These are phyloP conservation scores for Nicotiana sylvestris DNA, from an alignment of 257 asterid genomes.

Conservation along the genomic window DNA sequence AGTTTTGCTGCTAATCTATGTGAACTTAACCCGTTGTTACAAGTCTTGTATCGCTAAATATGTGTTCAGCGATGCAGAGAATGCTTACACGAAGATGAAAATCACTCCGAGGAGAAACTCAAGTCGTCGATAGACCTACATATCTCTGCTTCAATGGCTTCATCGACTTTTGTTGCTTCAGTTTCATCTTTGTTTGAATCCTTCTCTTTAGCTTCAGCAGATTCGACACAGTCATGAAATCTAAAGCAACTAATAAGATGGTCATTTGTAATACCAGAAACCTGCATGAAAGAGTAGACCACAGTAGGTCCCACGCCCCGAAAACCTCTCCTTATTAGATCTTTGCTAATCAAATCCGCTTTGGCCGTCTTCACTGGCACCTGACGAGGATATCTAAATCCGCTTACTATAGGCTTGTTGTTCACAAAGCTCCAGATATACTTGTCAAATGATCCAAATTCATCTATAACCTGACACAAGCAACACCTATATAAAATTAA, in stretches of 20 bases:
- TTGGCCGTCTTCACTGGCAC: slow-evolving; percentile 88
- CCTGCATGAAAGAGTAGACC: slow-evolving; percentile 94
- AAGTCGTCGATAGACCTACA: slow-evolving; percentile 24
- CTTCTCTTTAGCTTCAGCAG: slow-evolving; percentile 23
- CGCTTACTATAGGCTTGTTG: slow-evolving; percentile 66
- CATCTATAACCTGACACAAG: slow-evolving; percentile 65
- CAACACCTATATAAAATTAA: slow-evolving; percentile 7
- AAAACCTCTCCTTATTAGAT: slow-evolving; percentile 85
- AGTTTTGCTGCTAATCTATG: background rate
- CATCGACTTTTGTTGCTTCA: slow-evolving; percentile 4
- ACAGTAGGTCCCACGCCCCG: slow-evolving; percentile 97
- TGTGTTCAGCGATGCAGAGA: too few species aligned
- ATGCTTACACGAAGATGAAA: background rate
- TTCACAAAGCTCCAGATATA: slow-evolving; percentile 91
- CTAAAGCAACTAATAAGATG: slow-evolving; percentile 53
- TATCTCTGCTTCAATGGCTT: slow-evolving; percentile 14
- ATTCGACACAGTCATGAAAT: slow-evolving; percentile 31
- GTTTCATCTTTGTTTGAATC: slow-evolving; percentile 1
- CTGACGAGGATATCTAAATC: slow-evolving; percentile 83
- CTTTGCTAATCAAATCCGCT: slow-evolving; percentile 92
- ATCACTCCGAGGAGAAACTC: slow-evolving; percentile 30
- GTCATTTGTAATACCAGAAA: slow-evolving; percentile 80
- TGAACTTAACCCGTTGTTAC: background rate
- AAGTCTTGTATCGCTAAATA: background rate
- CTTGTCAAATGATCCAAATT: slow-evolving; percentile 79